Percentiles rank a stretch among this genome's conserved stretches.
These are phyloP conservation scores for Fusarium sp. DNA, from an alignment of 2,329 filamentous ascomycete genomes.

Conservation along the genomic window DNA sequence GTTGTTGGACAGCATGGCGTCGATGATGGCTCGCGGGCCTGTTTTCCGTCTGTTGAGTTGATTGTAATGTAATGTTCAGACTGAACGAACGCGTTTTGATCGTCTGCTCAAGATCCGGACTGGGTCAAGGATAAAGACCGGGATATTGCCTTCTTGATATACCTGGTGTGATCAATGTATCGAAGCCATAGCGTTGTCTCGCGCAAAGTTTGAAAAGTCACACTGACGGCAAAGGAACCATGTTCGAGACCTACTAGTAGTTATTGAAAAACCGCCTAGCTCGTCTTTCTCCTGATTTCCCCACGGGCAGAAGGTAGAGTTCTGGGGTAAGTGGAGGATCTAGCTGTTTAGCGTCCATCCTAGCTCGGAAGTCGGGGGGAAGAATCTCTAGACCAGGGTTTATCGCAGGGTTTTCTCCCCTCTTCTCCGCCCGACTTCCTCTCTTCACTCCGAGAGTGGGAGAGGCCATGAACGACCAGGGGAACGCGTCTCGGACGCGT, in stretches of 20 bases:
- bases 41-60: background rate
- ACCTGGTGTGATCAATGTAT: background rate
- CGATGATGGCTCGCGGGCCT: background rate
- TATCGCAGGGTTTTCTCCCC: background rate
- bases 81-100: no score
- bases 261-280: conserved; percentile 4
- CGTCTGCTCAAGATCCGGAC: no score
- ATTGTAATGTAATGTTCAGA: background rate
- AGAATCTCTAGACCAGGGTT: background rate
- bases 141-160: conserved; percentile 5
- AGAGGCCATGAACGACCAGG: background rate
- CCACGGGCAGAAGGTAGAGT: conserved; percentile 2
- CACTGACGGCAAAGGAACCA: background rate
- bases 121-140: background rate
- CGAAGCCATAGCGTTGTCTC: background rate
- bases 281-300: conserved; percentile 8
- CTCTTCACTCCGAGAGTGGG: background rate
- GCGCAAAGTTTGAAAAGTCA: background rate
- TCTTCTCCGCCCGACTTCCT: conserved; percentile 27
- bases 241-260: background rate
- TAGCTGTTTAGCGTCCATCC: background rate
- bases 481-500: conserved; percentile 3
- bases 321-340: conserved; percentile 16
- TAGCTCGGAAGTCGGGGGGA: conserved; percentile 27
- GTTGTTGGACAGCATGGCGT: conserved; percentile 15